phyloP scores from a whole-genome alignment of 75 land plant species.

The Picea sitchensis region DNA sequence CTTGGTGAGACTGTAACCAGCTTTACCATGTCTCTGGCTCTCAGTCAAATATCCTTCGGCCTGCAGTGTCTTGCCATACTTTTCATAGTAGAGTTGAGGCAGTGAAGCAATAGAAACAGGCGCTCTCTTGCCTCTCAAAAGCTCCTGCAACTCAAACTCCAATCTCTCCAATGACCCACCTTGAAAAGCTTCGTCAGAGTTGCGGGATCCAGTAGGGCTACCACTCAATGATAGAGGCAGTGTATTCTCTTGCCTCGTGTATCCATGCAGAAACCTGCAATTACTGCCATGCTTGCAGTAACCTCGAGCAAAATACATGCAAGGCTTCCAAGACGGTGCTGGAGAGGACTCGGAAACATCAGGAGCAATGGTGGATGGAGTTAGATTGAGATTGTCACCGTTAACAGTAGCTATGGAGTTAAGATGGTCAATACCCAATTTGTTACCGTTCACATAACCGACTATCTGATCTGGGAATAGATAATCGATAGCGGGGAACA shows the following conservation, averaged over 20 bases:
- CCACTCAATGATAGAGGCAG: too few relatives aligned
- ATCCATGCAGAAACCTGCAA: constrained; percentile 78
- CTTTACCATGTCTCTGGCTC: constrained; percentile 96
- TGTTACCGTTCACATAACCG: too few relatives aligned
- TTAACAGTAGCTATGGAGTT: not conserved
- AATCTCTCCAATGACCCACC: constrained; percentile 60
- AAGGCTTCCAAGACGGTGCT: constrained; percentile 43
- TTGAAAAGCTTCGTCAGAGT: not conserved
- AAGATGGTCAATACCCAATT: too few relatives aligned
- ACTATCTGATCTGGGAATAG: too few relatives aligned
- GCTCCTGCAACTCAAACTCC: constrained; percentile 81
- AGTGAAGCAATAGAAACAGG: constrained; percentile 92
- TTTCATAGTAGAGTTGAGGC: constrained; percentile 80
- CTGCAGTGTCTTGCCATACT: constrained; percentile 73
- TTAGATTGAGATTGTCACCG: constrained; percentile 6
- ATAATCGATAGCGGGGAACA: too few relatives aligned
- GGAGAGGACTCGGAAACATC: too few relatives aligned
- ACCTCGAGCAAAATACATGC: constrained; percentile 80
- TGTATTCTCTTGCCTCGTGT: not conserved
- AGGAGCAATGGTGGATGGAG: not conserved
- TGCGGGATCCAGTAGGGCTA: too few relatives aligned
- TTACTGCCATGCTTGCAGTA: constrained; percentile 85
- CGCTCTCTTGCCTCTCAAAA: constrained; percentile 55
- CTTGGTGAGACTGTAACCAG: constrained; percentile 90
- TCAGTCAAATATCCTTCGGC: constrained; percentile 97